Evolutionary conservation across 140 eudicot genomes (phyloP), one percentile per base, ranked within the genome.

Genomic region (Stevia rebaudiana): DNA sequence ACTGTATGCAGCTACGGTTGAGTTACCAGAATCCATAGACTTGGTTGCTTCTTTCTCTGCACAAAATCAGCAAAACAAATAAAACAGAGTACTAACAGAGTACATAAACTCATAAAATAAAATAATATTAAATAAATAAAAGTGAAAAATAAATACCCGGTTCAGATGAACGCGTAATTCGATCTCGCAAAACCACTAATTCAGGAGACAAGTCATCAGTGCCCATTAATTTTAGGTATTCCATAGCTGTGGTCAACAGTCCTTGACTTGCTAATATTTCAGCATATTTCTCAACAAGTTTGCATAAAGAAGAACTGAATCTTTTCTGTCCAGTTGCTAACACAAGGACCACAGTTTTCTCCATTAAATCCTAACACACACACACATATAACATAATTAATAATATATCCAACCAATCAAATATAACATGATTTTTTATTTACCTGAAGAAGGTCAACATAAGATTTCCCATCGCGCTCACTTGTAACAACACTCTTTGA

Each of bases 181-280:
- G 82, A 39, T 88, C 97, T 65, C 90, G 73, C 64, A 92, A 80
- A 61, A 92, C 82, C 23, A 70, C 59, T 65, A 94, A 88, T 78
- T 94, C 99, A 35, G 97, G 82, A 65, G 97, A 88, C 74, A 84
- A 78, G 49, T 88, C 95, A 61, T 88, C 94, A 1, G 78, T 82
- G 28, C 95, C 97, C 75, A 94, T 63, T 48, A 94, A 84, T 56
- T 88, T 86, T 75, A 94, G 65, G 74, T 85, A 94, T 56, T 83
- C 90, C 99, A 83, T 88, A 8, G 99, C 97, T 17, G 97, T 83
- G 16, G 85, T 68, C 74, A 94, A 56, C 67, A 83, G 97, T 49
- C 99, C 97, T 67, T 86, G 97, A 80, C 95, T 94, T 60, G 94
- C 97, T 79, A 94, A 82, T 55, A 94, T 88, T 65, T 94, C 99